Percentiles rank a stretch among this genome's conserved stretches.
These are phyloP conservation scores for Urtica urens DNA, from an alignment of 306 rosid genomes.

Conservation along the genomic window DNA sequence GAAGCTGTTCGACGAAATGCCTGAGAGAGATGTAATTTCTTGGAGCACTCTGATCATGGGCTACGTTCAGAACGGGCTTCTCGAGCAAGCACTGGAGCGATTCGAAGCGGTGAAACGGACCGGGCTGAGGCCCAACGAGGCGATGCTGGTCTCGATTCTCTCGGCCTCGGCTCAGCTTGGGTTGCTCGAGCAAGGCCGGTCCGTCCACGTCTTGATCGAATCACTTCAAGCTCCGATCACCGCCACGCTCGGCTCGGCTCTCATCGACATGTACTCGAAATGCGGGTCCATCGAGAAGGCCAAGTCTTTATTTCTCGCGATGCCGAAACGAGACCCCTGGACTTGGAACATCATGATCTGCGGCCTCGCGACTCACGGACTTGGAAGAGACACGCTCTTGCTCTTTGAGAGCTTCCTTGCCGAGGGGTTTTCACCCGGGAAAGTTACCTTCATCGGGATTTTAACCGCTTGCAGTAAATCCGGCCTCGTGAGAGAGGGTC, in stretches of 20 bases:
- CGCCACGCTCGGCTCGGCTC: conserved; percentile 42
- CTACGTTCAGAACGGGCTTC: conserved; percentile 50
- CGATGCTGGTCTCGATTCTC: conserved; percentile 41
- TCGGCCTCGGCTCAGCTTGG: conserved; percentile 59
- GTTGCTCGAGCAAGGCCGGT: conserved; percentile 44
- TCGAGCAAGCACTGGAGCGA: conserved; percentile 48
- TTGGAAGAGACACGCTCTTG: conserved; percentile 38
- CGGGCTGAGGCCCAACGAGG: conserved; percentile 47
- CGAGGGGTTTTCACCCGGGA: conserved; percentile 46
- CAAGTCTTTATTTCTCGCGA: conserved; percentile 32
- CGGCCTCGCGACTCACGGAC: conserved; percentile 62
- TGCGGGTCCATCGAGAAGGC: conserved; percentile 65
- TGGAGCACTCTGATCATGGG: conserved; percentile 73
- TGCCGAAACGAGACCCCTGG: conserved; percentile 45
- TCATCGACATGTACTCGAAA: conserved; percentile 80
- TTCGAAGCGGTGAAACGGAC: conserved; percentile 40
- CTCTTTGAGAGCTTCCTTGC: conserved; percentile 35
- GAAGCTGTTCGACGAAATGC: conserved; percentile 61
- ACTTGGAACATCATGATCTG: conserved; percentile 81
- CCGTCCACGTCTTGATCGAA: conserved; percentile 42
- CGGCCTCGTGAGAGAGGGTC: conserved; percentile 55
- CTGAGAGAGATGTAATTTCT: conserved; percentile 49
- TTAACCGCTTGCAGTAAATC: conserved; percentile 66
- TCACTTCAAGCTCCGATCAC: conserved; percentile 34
- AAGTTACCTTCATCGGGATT: conserved; percentile 58